These are phyloP conservation scores for Mycena amicta DNA, from an alignment of 768 basidiomycete genomes.

Conservation along the genomic window DNA sequence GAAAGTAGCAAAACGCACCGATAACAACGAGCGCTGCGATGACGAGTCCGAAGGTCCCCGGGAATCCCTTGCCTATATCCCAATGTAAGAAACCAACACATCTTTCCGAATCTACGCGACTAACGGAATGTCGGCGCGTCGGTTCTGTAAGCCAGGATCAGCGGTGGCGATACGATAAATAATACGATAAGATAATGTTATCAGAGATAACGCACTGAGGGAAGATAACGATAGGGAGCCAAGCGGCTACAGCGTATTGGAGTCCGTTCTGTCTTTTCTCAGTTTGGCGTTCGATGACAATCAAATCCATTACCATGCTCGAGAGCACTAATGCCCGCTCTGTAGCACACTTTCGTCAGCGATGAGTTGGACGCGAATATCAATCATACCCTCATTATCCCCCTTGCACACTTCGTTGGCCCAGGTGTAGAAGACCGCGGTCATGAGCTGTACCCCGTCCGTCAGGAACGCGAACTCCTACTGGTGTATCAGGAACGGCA, in stretches of 20 bases:
- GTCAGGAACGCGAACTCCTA: constrained; percentile 29
- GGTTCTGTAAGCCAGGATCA: constrained; percentile 1
- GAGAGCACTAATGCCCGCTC: constrained; percentile 29
- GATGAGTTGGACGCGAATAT: background rate
- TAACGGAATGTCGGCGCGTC: constrained; percentile 20
- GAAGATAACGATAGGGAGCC: constrained; percentile 31
- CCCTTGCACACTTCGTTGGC: constrained; percentile 26
- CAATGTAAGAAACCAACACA: background rate
- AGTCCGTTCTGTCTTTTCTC: too few species aligned
- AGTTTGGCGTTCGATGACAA: too few species aligned
- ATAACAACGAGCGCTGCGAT: constrained; percentile 27
- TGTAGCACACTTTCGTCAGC: background rate
- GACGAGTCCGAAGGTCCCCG: constrained; percentile 28
- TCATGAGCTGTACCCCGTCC: constrained; percentile 30
- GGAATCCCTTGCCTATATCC: constrained; percentile 25
- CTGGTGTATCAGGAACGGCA: background rate
- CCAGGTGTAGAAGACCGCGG: constrained; percentile 30
- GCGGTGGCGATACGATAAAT: background rate
- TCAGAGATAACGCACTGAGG: constrained; percentile 23
- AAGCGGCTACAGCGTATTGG: constrained; percentile 29
- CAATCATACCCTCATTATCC: constrained; percentile 25
- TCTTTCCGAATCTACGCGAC: too few species aligned
- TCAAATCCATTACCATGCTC: too few species aligned
- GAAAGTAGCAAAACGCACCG: constrained; percentile 9
- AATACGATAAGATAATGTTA: background rate